Evolutionary conservation across 2,329 filamentous ascomycete genomes (phyloP), one percentile per base, ranked within the genome.

Genomic region (Chaetomium strumarium): DNA sequence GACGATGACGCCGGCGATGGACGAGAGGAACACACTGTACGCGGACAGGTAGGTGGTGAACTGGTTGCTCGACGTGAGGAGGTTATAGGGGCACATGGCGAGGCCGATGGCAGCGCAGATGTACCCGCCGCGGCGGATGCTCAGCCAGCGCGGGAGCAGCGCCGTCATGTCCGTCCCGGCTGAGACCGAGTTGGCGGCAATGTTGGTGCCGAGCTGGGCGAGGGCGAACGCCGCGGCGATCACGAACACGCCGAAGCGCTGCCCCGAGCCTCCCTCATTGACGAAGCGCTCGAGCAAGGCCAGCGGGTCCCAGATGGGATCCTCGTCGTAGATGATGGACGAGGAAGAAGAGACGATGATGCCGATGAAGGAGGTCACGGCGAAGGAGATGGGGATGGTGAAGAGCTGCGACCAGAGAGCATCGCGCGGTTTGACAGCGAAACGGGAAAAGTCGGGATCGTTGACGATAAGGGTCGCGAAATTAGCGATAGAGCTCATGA

Each of bases 1-100:
- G 55, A 90, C 75, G 72, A 96, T 93, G 58, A 95, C 89, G n/a
- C 91, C 91, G 0, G 89, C 90, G 57, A 96, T 95, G 40, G 87
- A 90, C 54, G 87, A 91, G n/a, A 96, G 78, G 71, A 96, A 96
- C 52, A 96, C 90, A 3, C 87, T 90, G 73, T 96, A 96, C 1
- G 91, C 86, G 1, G 88, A 93, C 1, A 96, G 81, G 66, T 96
- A 96, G 3, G 88, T 95, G 0, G 88, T 93, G 73, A 96, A 96
- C 69, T 85, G 84, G 74, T 92, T 95, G 41, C 81, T 81, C 41
- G 75, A 75, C 2, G 79, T 83, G 9, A 95, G 79, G 0, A 96
- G 78, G 55, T 88, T 87, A 81, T 85, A 92, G 0, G 91, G 91
- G 66, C 88, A 93, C 81, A 96, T 95, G 57, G 83, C 86, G 12